Conservation (phyloP, 1,284 basidiomycete species). For the Coniferiporia weirii region DNA sequence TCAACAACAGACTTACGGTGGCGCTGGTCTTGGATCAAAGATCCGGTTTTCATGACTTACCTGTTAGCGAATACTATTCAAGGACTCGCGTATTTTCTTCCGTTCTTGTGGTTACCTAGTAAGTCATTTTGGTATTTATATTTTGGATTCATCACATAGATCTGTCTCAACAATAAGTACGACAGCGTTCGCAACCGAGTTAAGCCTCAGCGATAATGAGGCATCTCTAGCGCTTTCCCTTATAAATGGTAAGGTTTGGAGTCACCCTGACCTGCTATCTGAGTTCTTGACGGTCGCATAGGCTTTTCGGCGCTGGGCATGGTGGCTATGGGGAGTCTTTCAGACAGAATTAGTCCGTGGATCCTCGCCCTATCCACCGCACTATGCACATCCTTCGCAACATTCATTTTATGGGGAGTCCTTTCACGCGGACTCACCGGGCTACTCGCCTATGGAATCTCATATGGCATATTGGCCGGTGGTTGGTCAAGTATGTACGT, state of each 20-base stretch:
- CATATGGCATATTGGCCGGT: constrained; percentile 32
- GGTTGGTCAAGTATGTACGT: constrained; percentile 35
- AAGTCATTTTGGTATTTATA: constrained; percentile 11
- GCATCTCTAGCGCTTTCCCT: constrained; percentile 28
- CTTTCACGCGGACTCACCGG: constrained; percentile 31
- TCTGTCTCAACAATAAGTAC: background rate
- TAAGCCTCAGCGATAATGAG: constrained; percentile 24
- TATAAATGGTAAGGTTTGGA: constrained; percentile 25
- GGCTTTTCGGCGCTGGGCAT: constrained; percentile 30
- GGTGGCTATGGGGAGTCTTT: constrained; percentile 31
- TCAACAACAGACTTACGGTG: constrained; percentile 13
- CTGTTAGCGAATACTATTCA: constrained; percentile 31
- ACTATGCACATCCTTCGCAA: constrained; percentile 27
- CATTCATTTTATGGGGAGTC: constrained; percentile 37
- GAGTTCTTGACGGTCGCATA: constrained; percentile 5
- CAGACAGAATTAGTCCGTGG: constrained; percentile 34
- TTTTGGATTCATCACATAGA: background rate
- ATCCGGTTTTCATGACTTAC: constrained; percentile 28
- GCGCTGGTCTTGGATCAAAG: constrained; percentile 24
- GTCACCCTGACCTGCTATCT: background rate
- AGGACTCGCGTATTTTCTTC: constrained; percentile 31
- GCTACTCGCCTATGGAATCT: constrained; percentile 30
- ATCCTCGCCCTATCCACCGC: constrained; percentile 29
- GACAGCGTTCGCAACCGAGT: constrained; percentile 29
- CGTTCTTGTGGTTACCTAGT: constrained; percentile 35